These are phyloP conservation scores for Fusarium duplospermum DNA, from an alignment of 2,329 filamentous ascomycete genomes.

Conservation along the genomic window DNA sequence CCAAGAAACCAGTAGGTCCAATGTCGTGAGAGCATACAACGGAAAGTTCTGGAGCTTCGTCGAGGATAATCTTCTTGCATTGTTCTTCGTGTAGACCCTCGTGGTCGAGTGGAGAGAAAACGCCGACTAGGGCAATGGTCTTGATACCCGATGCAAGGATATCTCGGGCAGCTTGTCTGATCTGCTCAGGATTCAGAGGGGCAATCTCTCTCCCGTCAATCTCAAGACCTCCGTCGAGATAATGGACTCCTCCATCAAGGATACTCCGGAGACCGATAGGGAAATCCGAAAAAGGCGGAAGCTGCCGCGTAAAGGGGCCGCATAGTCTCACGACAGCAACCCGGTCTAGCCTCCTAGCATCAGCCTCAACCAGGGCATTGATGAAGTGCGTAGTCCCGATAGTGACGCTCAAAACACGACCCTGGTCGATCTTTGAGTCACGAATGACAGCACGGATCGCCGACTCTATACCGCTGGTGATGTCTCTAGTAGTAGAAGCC, in stretches of 20 bases:
- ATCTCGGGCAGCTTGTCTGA: conserved; percentile 47
- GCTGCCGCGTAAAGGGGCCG: conserved; percentile 56
- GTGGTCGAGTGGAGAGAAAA: conserved; percentile 60
- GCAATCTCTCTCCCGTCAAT: conserved; percentile 61
- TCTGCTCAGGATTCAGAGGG: conserved; percentile 51
- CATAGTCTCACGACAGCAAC: conserved; percentile 61
- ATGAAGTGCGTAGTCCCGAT: conserved; percentile 65
- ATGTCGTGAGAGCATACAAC: conserved; percentile 59
- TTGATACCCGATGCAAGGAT: conserved; percentile 52
- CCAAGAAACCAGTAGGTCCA: conserved; percentile 57
- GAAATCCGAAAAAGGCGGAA: conserved; percentile 60
- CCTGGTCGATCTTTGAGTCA: conserved; percentile 51
- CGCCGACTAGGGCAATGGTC: conserved; percentile 56
- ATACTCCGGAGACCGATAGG: conserved; percentile 54
- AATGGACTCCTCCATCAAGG: conserved; percentile 54
- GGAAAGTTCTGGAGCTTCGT: conserved; percentile 49
- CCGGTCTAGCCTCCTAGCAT: conserved; percentile 54
- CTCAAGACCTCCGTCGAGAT: conserved; percentile 59
- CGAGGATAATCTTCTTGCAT: conserved; percentile 51
- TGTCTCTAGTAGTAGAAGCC: conserved; percentile 61
- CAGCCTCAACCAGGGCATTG: conserved; percentile 61
- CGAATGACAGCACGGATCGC: conserved; percentile 58
- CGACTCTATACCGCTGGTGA: conserved; percentile 60
- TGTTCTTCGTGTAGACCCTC: conserved; percentile 54
- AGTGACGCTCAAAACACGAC: conserved; percentile 58